phyloP scores from a whole-genome alignment of 2,329 filamentous ascomycete species.

The Metarhizium anisopliae region DNA sequence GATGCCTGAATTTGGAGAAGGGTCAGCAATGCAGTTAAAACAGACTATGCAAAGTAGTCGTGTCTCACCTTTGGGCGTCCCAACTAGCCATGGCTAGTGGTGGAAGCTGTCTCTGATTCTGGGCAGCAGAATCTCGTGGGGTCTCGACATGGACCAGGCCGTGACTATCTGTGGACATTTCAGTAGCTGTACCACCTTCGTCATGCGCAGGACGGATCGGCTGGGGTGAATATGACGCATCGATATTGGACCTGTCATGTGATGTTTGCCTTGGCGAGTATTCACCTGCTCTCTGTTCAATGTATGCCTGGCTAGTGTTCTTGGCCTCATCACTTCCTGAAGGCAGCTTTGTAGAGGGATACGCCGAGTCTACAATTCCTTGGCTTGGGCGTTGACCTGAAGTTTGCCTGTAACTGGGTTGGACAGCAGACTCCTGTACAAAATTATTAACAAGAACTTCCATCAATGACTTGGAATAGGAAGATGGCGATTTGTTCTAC shows the following conservation, averaged over 20 bases:
- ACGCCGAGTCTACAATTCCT: background rate
- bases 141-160: background rate
- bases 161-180: background rate
- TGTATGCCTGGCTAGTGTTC: background rate
- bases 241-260: background rate
- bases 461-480: background rate
- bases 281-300: background rate
- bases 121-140: background rate
- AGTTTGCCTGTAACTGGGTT: background rate
- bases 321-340: background rate
- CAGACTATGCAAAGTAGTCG: background rate
- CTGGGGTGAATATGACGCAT: background rate
- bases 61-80: conserved; percentile 45
- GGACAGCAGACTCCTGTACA: background rate
- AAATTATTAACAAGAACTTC: background rate
- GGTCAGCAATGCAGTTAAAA: conserved; percentile 3
- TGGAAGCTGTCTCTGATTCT: background rate
- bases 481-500: background rate
- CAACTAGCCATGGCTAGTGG: conserved; percentile 28
- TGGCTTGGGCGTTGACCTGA: background rate
- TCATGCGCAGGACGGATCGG: background rate
- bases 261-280: background rate
- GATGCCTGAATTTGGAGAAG: conserved; percentile 36
- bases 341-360: background rate
- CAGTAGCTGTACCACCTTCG: no score